phyloP scores from a whole-genome alignment of 2,329 filamentous ascomycete species.

The Colletotrichum liaoningense region DNA sequence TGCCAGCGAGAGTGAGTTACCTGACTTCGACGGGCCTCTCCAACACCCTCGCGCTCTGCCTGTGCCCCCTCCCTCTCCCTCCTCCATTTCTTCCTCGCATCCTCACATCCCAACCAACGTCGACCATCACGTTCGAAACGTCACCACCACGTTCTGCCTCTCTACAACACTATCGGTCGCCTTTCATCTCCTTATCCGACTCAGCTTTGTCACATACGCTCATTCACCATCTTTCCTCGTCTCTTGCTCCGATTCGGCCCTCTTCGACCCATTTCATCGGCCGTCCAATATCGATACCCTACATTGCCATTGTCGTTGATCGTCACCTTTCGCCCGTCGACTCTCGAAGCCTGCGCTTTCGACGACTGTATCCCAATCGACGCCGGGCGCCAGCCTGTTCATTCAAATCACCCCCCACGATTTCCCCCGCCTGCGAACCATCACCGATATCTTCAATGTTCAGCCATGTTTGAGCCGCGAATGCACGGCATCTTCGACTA shows the following conservation, averaged over 20 bases:
- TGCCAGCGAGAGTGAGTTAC: neutral
- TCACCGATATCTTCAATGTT: slow-evolving; percentile 40
- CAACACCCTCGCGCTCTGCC: neutral
- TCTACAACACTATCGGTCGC: slow-evolving; percentile 14
- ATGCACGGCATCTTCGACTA: slow-evolving; percentile 39
- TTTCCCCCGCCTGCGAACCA: neutral
- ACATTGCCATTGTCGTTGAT: neutral
- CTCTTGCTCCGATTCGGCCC: neutral
- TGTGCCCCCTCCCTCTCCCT: slow-evolving; percentile 6
- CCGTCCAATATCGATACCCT: neutral
- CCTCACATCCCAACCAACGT: slow-evolving; percentile 17
- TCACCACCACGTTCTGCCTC: slow-evolving; percentile 37
- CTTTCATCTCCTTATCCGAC: neutral
- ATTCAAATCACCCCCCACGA: neutral
- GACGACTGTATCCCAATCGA: neutral
- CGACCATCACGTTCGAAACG: slow-evolving; percentile 47
- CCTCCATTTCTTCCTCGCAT: slow-evolving; percentile 16
- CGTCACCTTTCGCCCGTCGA: neutral
- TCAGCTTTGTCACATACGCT: neutral
- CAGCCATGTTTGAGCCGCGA: slow-evolving; percentile 48
- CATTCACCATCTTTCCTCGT: neutral
- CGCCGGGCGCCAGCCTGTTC: neutral
- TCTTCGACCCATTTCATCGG: neutral
- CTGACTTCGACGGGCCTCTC: neutral
- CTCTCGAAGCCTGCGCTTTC: neutral